These are phyloP conservation scores for Cryptococcus floricola DNA, from an alignment of 1,284 basidiomycete species.

Conservation along the genomic window DNA sequence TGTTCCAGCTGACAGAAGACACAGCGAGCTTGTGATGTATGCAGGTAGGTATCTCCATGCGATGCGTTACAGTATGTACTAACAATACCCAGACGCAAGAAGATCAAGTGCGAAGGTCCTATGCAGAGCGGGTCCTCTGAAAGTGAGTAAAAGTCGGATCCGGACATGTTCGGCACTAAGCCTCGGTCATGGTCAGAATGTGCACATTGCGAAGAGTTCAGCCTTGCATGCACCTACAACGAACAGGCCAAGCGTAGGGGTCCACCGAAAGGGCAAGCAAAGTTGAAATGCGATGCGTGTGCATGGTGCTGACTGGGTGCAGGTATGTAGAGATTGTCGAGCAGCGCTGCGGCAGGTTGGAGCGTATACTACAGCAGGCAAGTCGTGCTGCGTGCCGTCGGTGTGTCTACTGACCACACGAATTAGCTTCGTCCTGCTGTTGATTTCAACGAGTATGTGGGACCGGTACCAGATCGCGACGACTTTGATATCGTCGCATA, in stretches of 20 bases:
- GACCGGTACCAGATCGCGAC: conserved; percentile 63
- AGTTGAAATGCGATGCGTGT: neutral
- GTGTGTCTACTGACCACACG: neutral
- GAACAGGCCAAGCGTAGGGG: conserved; percentile 74
- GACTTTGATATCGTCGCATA: conserved; percentile 59
- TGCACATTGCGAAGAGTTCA: conserved; percentile 71
- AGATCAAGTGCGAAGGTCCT: conserved; percentile 50
- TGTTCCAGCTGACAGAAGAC: neutral
- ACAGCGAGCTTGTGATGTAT: conserved; percentile 49
- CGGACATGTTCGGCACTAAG: neutral
- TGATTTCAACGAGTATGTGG: conserved; percentile 65
- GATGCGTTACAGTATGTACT: neutral
- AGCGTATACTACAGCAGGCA: conserved; percentile 62
- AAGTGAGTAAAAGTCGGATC: conserved; percentile 23
- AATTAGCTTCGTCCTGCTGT: conserved; percentile 62
- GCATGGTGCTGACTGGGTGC: neutral
- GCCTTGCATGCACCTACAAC: conserved; percentile 70
- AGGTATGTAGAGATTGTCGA: conserved; percentile 72
- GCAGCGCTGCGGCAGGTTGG: conserved; percentile 65
- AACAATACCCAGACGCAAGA: conserved; percentile 24
- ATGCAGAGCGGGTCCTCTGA: conserved; percentile 36
- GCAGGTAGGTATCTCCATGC: conserved; percentile 13
- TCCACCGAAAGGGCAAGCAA: conserved; percentile 70
- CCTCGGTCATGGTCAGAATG: conserved; percentile 51
- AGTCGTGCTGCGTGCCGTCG: conserved; percentile 19